phyloP scores from a whole-genome alignment of 2,329 filamentous ascomycete genomes.

The Coniochaeta sp. region DNA sequence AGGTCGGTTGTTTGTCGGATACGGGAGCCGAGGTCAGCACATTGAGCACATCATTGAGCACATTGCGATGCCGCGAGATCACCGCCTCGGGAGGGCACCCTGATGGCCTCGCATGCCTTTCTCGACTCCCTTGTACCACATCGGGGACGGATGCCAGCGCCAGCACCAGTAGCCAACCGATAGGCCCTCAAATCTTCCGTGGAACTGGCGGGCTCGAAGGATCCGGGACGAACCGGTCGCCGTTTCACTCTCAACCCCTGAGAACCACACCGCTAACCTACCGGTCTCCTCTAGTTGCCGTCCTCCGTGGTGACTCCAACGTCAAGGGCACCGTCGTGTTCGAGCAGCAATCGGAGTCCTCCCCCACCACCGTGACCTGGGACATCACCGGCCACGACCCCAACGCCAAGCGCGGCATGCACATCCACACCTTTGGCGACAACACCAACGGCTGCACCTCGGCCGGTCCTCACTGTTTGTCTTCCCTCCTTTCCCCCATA shows the following conservation, averaged over 20 bases:
- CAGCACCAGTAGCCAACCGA: neutral
- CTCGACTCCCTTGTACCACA: too few species aligned
- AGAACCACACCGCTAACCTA: neutral
- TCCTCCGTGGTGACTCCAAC: slow-evolving; percentile 96
- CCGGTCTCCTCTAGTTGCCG: slow-evolving; percentile 60
- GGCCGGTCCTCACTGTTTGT: slow-evolving; percentile 86
- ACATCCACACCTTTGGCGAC: slow-evolving; percentile 98
- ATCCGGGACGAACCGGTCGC: neutral
- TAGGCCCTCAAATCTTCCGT: neutral
- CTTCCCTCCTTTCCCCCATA: neutral
- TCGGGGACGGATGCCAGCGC: neutral
- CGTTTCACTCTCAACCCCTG: neutral
- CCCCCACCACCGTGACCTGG: slow-evolving; percentile 82
- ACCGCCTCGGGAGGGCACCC: neutral
- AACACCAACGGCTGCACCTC: slow-evolving; percentile 99
- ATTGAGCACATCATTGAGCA: neutral
- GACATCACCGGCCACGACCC: slow-evolving; percentile 87
- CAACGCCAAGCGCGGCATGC: slow-evolving; percentile 95
- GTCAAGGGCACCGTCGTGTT: slow-evolving; percentile 90
- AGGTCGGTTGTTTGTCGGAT: neutral
- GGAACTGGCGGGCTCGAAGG: neutral
- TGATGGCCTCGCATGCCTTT: slow-evolving; percentile 1
- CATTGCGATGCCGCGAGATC: neutral
- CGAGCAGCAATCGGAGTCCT: slow-evolving; percentile 79
- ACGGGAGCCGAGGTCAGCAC: slow-evolving; percentile 1